These are phyloP conservation scores for Erysimum pusillum DNA, from an alignment of 441 rosid genomes.

Conservation along the genomic window DNA sequence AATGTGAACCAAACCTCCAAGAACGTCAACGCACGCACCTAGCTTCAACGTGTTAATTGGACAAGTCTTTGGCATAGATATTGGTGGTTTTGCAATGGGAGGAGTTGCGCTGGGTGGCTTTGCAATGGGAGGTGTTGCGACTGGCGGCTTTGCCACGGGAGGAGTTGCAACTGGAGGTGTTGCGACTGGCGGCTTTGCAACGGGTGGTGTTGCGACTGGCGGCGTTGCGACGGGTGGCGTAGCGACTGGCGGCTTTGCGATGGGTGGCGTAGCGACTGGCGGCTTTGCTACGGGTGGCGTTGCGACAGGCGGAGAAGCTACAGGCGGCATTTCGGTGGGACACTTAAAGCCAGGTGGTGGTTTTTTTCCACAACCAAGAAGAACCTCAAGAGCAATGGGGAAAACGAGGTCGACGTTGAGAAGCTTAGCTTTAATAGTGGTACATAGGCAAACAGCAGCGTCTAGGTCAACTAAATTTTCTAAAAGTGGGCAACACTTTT, in stretches of 20 bases:
- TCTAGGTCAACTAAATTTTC: constrained; percentile 3
- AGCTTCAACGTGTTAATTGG: neutral
- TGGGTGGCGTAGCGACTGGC: no score
- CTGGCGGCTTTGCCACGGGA: neutral
- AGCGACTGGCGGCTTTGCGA: no score
- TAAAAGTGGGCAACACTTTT: neutral
- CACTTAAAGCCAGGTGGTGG: constrained; percentile 1
- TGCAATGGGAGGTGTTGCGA: neutral
- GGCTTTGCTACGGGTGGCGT: no score
- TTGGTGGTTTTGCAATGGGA: neutral
- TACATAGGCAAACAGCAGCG: constrained; percentile 1
- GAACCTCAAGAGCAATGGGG: constrained; percentile 4
- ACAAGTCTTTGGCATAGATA: neutral
- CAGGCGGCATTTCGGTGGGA: neutral
- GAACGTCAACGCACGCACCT: neutral
- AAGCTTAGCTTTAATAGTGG: constrained; percentile 3
- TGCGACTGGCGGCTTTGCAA: neutral
- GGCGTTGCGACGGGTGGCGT: no score
- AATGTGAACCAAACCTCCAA: neutral
- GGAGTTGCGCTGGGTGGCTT: neutral
- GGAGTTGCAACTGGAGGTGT: neutral
- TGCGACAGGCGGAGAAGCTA: no score
- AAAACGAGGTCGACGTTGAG: neutral
- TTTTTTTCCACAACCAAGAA: neutral
- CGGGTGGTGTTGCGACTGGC: neutral